A percentile compares a stretch with the other conserved stretches of the same genome.
Evolutionary conservation across 208 protist species (phyloP).

Genomic region (Trypanosoma congolense): DNA sequence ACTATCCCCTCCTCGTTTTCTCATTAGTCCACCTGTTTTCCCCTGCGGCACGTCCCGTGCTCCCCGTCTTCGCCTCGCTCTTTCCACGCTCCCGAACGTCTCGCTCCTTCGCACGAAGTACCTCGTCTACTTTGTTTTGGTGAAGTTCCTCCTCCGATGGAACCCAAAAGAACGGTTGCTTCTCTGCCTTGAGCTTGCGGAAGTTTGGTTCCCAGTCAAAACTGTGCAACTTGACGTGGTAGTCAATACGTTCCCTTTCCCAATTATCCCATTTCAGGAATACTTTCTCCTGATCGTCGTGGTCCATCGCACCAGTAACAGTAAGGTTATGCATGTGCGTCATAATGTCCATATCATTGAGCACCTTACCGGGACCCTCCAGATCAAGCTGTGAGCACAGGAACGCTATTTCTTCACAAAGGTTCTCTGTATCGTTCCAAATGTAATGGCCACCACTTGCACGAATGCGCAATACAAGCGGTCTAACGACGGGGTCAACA

Average conservation of each 20-base stretch:
- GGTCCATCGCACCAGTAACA: slow-evolving; percentile 79
- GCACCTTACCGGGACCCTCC: slow-evolving; percentile 72
- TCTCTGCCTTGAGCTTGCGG: slow-evolving; percentile 83
- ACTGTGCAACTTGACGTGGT: slow-evolving; percentile 83
- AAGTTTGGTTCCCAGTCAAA: slow-evolving; percentile 88
- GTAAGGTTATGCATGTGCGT: slow-evolving; percentile 90
- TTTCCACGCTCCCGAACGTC: slow-evolving; percentile 46
- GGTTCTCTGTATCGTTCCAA: slow-evolving; percentile 74
- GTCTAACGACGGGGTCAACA: slow-evolving; percentile 66
- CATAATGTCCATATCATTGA: slow-evolving; percentile 92
- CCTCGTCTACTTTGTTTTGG: slow-evolving; percentile 84
- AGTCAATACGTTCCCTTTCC: slow-evolving; percentile 88
- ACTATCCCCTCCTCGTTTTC: slow-evolving; percentile 2
- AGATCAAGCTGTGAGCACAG: slow-evolving; percentile 80
- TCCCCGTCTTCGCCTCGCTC: slow-evolving; percentile 68
- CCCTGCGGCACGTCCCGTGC: slow-evolving; percentile 53
- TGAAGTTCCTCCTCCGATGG: slow-evolving; percentile 78
- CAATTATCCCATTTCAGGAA: slow-evolving; percentile 91
- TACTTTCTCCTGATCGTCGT: slow-evolving; percentile 86
- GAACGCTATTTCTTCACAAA: slow-evolving; percentile 88
- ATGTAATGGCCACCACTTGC: slow-evolving; percentile 74
- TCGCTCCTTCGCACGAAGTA: slow-evolving; percentile 74
- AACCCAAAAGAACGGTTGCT: slow-evolving; percentile 90
- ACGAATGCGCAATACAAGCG: slow-evolving; percentile 67
- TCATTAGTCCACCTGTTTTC: slow-evolving; percentile 64